phyloP scores from a whole-genome alignment of 768 basidiomycete species.

The Suillus lakei region DNA sequence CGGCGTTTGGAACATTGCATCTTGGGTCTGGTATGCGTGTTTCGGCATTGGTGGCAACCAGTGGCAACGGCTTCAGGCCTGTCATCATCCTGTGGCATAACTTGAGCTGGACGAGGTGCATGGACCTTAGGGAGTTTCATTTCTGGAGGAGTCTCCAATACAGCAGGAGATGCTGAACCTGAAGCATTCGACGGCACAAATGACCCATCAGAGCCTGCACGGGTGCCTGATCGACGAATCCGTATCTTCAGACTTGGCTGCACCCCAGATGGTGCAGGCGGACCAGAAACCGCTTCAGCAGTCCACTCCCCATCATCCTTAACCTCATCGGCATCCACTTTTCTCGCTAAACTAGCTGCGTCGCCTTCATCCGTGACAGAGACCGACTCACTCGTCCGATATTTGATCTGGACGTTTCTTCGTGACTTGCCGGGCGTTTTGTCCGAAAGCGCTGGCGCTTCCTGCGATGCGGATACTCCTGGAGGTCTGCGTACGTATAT shows the following conservation, averaged over 20 bases:
- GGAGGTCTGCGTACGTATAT: constrained; percentile 36
- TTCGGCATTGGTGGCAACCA: constrained; percentile 45
- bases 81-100: background rate
- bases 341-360: background rate
- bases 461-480: constrained; percentile 18
- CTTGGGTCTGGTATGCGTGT: constrained; percentile 32
- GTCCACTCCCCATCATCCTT: background rate
- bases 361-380: constrained; percentile 6
- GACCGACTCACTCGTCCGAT: constrained; percentile 18
- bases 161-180: constrained; percentile 8
- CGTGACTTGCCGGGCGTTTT: constrained; percentile 13
- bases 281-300: background rate
- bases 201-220: constrained; percentile 17
- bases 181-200: constrained; percentile 4
- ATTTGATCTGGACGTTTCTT: constrained; percentile 35
- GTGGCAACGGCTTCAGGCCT: constrained; percentile 13
- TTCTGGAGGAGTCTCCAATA: constrained; percentile 13
- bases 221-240: constrained; percentile 9
- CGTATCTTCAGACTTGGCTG: constrained; percentile 14
- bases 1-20: constrained; percentile 37
- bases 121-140: background rate
- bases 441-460: constrained; percentile 22
- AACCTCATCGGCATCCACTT: constrained; percentile 6
- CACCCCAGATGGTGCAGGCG: background rate
- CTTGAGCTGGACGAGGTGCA: background rate